phyloP scores from a whole-genome alignment of 352 stramenopile species.

The Globisporangium heterothallicum region DNA sequence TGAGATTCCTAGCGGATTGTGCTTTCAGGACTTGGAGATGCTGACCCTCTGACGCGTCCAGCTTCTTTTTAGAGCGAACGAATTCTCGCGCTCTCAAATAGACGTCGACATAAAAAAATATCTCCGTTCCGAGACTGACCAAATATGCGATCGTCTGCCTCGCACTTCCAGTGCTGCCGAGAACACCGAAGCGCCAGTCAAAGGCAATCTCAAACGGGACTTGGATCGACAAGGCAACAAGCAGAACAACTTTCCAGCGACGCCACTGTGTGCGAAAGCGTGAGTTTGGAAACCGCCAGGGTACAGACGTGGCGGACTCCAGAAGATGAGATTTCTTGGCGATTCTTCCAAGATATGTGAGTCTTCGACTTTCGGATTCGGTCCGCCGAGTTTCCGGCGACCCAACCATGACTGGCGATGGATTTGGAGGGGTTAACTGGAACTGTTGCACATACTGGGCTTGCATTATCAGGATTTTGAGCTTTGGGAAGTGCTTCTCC shows the following conservation, averaged over 20 bases:
- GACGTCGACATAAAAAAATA: conserved; percentile 21
- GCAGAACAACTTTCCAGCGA: conserved; percentile 11
- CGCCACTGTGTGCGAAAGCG: conserved; percentile 12
- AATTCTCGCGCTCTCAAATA: conserved; percentile 17
- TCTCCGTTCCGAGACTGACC: conserved; percentile 8
- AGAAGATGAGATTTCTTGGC: conserved; percentile 7
- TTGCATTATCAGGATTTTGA: conserved; percentile 8
- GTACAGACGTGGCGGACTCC: not conserved
- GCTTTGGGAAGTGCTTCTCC: conserved; percentile 9
- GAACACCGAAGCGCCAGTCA: conserved; percentile 9
- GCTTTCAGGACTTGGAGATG: not conserved
- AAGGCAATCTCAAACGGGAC: conserved; percentile 19
- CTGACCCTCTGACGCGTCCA: not conserved
- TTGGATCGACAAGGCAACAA: conserved; percentile 15
- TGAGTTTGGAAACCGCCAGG: conserved; percentile 16
- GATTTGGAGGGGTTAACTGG: not conserved
- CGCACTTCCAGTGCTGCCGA: not conserved
- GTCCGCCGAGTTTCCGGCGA: not conserved
- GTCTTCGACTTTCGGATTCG: conserved; percentile 1
- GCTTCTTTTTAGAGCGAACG: conserved; percentile 4
- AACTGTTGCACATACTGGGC: not conserved
- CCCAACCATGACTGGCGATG: too few species aligned
- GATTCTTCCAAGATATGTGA: conserved; percentile 17
- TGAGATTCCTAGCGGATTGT: not conserved
- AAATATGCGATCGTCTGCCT: conserved; percentile 1